Conservation (phyloP, 106 monocot genomes). For the Dioscorea zingiberensis region DNA sequence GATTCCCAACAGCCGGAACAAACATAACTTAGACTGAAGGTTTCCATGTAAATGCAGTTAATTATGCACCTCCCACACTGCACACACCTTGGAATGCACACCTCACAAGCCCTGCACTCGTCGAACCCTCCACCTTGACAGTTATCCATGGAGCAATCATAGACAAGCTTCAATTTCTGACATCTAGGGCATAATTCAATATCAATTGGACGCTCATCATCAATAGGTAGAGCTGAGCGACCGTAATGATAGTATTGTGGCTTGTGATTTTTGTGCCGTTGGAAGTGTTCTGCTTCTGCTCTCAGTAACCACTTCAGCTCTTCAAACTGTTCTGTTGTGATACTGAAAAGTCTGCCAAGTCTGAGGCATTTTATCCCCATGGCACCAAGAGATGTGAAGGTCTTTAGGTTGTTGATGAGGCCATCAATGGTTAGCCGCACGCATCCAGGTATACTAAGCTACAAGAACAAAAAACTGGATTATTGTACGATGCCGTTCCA, state of each 20-base stretch:
- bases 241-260: slow-evolving; percentile 33
- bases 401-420: slow-evolving; percentile 37
- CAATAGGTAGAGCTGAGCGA: slow-evolving; percentile 10
- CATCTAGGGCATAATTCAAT: slow-evolving; percentile 56
- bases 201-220: slow-evolving; percentile 39
- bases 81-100: slow-evolving; percentile 47
- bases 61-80: slow-evolving; percentile 58
- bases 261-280: slow-evolving; percentile 1
- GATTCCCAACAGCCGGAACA: slow-evolving; percentile 31
- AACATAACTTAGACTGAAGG: slow-evolving; percentile 38
- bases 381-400: slow-evolving; percentile 17
- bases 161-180: slow-evolving; percentile 37
- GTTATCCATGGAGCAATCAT: slow-evolving; percentile 44
- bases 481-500: neutral
- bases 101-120: slow-evolving; percentile 41
- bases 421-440: slow-evolving; percentile 28
- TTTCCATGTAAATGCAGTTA: slow-evolving; percentile 37
- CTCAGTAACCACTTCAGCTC: slow-evolving; percentile 25
- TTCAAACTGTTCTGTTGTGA: slow-evolving; percentile 31
- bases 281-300: slow-evolving; percentile 12
- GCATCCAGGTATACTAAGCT: slow-evolving; percentile 44
- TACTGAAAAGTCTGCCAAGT: slow-evolving; percentile 28
- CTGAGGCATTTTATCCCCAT: slow-evolving; percentile 30
- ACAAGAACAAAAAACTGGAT: slow-evolving; percentile 11
- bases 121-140: slow-evolving; percentile 16